These are phyloP conservation scores for Xylaria polymorpha DNA, from an alignment of 2,329 filamentous ascomycete species.

Conservation along the genomic window DNA sequence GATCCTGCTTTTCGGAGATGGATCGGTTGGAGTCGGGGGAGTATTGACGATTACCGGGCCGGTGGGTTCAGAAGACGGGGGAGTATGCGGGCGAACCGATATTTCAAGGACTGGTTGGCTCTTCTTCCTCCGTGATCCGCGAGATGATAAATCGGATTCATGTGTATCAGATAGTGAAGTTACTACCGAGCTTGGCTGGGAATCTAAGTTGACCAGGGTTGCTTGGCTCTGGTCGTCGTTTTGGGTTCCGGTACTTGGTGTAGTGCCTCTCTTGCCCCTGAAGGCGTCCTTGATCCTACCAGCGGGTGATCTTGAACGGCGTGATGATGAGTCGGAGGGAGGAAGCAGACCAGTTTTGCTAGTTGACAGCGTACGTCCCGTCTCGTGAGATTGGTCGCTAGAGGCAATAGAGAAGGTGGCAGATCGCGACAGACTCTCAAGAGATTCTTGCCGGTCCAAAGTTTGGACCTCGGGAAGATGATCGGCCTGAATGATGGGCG, in stretches of 20 bases:
- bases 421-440: slow-evolving; percentile 51
- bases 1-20: slow-evolving; percentile 38
- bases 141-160: slow-evolving; percentile 41
- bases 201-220: slow-evolving; percentile 38
- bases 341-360: slow-evolving; percentile 56
- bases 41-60: slow-evolving; percentile 72
- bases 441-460: slow-evolving; percentile 50
- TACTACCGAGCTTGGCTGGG: slow-evolving; percentile 39
- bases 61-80: slow-evolving; percentile 56
- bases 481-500: slow-evolving; percentile 71
- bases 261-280: slow-evolving; percentile 64
- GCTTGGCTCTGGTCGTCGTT: slow-evolving; percentile 39
- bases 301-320: slow-evolving; percentile 75
- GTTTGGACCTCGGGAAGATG: slow-evolving; percentile 60
- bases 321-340: slow-evolving; percentile 58
- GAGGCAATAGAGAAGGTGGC: slow-evolving; percentile 52
- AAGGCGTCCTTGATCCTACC: slow-evolving; percentile 80
- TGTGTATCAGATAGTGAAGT: slow-evolving; percentile 41
- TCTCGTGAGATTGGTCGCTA: slow-evolving; percentile 51
- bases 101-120: slow-evolving; percentile 43
- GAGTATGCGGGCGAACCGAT: slow-evolving; percentile 57
- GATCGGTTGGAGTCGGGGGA: slow-evolving; percentile 71
- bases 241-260: slow-evolving; percentile 58
- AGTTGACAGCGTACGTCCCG: slow-evolving; percentile 46
- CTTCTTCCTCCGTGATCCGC: slow-evolving; percentile 40